Conservation (phyloP, 164 flowering plant species). For the Stephania japonica region DNA sequence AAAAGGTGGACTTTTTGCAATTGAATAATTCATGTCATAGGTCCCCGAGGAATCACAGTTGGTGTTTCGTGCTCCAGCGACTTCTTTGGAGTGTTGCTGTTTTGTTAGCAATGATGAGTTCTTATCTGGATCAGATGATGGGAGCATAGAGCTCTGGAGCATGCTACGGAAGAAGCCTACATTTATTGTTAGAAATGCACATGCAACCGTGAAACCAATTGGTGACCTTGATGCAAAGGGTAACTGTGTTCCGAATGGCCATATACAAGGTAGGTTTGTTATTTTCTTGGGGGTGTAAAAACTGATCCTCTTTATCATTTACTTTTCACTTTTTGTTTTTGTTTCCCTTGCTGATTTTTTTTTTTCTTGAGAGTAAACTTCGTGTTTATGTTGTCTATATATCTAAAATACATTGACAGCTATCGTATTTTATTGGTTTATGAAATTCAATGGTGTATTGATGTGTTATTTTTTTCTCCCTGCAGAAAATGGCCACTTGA, state of each 20-base stretch:
- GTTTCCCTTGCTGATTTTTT: background rate
- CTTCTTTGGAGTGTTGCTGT: constrained; percentile 76
- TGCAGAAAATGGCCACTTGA: constrained; percentile 43
- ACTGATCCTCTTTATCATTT: background rate
- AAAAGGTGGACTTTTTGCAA: background rate
- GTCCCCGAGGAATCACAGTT: constrained; percentile 89
- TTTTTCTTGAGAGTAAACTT: background rate
- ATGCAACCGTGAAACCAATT: constrained; percentile 29
- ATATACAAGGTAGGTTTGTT: constrained; percentile 34
- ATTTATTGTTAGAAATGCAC: constrained; percentile 79
- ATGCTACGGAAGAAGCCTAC: constrained; percentile 66
- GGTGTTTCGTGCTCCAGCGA: constrained; percentile 69
- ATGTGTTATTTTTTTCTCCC: background rate
- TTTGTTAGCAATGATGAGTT: constrained; percentile 78
- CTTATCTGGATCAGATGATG: constrained; percentile 94
- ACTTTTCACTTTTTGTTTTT: background rate
- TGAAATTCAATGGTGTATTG: background rate
- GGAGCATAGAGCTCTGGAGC: constrained; percentile 83
- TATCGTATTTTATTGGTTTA: background rate
- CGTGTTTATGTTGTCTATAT: background rate
- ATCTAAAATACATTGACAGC: background rate
- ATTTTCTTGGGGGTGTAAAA: background rate
- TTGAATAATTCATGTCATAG: constrained; percentile 26
- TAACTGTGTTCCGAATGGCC: constrained; percentile 30
- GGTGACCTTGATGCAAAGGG: constrained; percentile 19